Evolutionary conservation across 1,284 basidiomycete species (phyloP).

Genomic region (Trichosporon sp.): DNA sequence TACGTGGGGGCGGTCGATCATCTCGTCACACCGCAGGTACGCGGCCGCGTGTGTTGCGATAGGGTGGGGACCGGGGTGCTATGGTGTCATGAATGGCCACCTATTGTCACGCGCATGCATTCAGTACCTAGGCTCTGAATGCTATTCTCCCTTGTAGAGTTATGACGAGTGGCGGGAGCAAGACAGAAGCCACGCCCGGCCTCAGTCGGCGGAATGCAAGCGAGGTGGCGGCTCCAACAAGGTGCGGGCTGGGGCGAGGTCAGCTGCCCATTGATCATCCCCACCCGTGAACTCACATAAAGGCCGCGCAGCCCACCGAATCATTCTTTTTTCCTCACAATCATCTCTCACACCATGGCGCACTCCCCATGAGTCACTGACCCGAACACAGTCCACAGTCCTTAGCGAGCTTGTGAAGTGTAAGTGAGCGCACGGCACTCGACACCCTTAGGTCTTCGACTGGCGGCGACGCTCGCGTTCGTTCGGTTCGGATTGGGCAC

Average conservation of each 20-base stretch:
- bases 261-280: neutral
- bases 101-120: constrained; percentile 2
- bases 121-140: constrained; percentile 5
- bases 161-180: neutral
- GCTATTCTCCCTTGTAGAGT: neutral
- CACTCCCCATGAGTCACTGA: constrained; percentile 15
- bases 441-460: constrained; percentile 8
- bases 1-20: neutral
- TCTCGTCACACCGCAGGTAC: neutral
- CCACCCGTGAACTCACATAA: neutral
- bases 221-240: constrained; percentile 10
- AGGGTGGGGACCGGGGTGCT: neutral
- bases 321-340: neutral
- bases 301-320: neutral
- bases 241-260: neutral
- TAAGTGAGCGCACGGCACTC: constrained; percentile 11
- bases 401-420: constrained; percentile 9
- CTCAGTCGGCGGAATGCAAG: constrained; percentile 7
- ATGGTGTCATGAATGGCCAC: neutral
- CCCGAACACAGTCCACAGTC: constrained; percentile 13
- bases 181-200: neutral
- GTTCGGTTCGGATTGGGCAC: constrained; percentile 9
- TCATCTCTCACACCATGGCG: constrained; percentile 6
- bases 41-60: neutral
- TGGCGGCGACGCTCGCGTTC: constrained; percentile 10